Evolutionary conservation across 495 filamentous ascomycete species (phyloP).

Genomic region (Xanthoparmelia taractica): DNA sequence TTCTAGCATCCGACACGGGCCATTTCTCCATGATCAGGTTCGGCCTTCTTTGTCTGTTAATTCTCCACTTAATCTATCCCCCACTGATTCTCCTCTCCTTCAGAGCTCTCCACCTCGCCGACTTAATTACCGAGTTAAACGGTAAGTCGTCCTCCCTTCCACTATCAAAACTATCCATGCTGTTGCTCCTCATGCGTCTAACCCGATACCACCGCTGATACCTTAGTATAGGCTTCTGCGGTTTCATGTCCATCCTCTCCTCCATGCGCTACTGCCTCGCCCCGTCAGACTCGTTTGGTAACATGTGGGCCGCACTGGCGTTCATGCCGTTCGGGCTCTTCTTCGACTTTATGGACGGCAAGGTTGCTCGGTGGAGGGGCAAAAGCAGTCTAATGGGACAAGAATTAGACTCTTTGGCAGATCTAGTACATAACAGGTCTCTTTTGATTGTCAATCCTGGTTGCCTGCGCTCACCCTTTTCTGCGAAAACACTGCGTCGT

Average conservation of each 20-base stretch:
- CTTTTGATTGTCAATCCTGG: not conserved
- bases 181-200: not conserved
- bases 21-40: constrained; percentile 72
- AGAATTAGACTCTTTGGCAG: constrained; percentile 94
- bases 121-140: constrained; percentile 92
- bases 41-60: constrained; percentile 20
- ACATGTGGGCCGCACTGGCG: constrained; percentile 72
- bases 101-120: constrained; percentile 85
- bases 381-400: constrained; percentile 97
- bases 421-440: constrained; percentile 56
- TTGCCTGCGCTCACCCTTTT: not conserved
- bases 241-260: constrained; percentile 88
- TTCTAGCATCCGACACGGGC: constrained; percentile 66
- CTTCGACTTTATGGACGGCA: constrained; percentile 98
- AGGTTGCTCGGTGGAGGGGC: constrained; percentile 88
- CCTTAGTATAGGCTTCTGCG: constrained; percentile 42
- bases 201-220: not conserved
- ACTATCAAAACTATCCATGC: no score
- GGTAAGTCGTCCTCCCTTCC: constrained; percentile 44
- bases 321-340: constrained; percentile 93
- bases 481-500: not conserved
- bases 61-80: constrained; percentile 16
- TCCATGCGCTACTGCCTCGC: constrained; percentile 90
- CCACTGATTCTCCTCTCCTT: constrained; percentile 19
- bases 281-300: constrained; percentile 52